These are phyloP conservation scores for Colletotrichum sp. DNA, from an alignment of 2,329 filamentous ascomycete species.

Conservation along the genomic window DNA sequence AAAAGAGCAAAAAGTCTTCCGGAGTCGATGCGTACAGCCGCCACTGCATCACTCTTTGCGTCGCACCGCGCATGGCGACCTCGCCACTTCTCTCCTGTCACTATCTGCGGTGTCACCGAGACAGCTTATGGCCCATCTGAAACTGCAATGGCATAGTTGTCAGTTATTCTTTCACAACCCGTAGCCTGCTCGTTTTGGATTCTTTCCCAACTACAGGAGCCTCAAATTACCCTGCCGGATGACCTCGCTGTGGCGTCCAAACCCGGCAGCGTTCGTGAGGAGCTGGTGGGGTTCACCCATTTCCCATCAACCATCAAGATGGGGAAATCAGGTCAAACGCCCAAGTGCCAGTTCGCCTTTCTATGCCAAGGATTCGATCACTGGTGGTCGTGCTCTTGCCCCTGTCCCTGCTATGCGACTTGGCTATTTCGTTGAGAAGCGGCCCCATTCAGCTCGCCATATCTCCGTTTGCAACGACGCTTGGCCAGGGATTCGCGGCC, in stretches of 20 bases:
- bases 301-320: neutral
- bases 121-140: conserved; percentile 34
- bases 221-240: neutral
- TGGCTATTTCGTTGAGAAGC: neutral
- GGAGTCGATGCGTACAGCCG: conserved; percentile 41
- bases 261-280: neutral
- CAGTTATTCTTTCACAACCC: neutral
- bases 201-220: conserved; percentile 6
- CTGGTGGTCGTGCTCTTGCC: neutral
- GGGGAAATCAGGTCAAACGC: conserved; percentile 9
- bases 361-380: neutral
- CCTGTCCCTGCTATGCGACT: neutral
- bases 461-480: conserved; percentile 10
- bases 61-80: conserved; percentile 24
- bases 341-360: neutral
- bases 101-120: conserved; percentile 35
- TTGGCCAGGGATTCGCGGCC: neutral
- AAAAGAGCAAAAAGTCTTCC: conserved; percentile 32
- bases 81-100: conserved; percentile 32
- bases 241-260: neutral
- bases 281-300: conserved; percentile 6
- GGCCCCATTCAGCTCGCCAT: neutral
- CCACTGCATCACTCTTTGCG: conserved; percentile 24
- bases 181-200: neutral
- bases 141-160: conserved; percentile 23